Conservation (phyloP, 1,139 yeast genomes). For the Sugiyamaella grinbergsii region DNA sequence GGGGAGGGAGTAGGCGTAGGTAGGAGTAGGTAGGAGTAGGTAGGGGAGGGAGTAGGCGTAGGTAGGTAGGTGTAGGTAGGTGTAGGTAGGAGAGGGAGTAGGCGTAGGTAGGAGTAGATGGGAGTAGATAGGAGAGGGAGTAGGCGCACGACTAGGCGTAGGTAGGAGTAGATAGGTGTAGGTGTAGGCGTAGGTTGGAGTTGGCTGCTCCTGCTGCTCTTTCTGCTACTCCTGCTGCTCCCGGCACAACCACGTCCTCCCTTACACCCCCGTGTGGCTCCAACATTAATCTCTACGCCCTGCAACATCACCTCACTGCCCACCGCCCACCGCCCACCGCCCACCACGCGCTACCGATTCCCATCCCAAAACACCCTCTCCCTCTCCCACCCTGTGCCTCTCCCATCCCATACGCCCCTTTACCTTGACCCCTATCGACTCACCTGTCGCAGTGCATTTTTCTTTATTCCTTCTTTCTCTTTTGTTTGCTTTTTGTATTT, state of each 20-base stretch:
- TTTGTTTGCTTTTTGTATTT: neutral
- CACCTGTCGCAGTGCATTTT: slow-evolving; percentile 6
- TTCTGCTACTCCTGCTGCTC: neutral
- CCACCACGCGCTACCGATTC: neutral
- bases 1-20: no score
- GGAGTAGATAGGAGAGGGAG: neutral
- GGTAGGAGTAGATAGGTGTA: neutral
- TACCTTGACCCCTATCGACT: neutral
- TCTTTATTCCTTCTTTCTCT: neutral
- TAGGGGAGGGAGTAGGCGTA: no score
- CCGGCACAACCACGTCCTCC: neutral
- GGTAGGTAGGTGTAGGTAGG: no score
- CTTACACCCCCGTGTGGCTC: no score
- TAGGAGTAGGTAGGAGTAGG: no score
- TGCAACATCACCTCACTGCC: no score
- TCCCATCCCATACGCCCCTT: neutral
- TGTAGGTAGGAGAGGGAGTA: neutral
- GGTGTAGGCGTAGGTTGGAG: neutral
- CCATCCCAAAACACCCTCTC: neutral
- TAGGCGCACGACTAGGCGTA: neutral
- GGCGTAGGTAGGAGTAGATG: neutral
- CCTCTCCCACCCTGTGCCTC: neutral
- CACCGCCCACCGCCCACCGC: neutral
- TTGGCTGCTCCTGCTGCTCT: neutral
- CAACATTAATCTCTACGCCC: no score